Evolutionary conservation across 2,329 filamentous ascomycete species (phyloP).

Genomic region (Colletotrichum viniferum): DNA sequence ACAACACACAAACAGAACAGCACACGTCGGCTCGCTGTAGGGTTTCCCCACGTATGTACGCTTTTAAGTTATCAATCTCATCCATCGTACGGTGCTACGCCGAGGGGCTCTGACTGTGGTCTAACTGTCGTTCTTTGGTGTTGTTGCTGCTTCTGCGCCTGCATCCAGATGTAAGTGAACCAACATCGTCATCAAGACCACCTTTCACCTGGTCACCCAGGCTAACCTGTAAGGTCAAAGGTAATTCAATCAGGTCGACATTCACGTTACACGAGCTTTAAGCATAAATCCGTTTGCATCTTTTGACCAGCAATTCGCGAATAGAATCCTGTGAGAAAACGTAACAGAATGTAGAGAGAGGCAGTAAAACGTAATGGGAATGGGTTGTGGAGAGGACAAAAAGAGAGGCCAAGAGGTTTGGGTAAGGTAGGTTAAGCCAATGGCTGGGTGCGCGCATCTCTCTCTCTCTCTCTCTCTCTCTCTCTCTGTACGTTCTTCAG

Average conservation of each 20-base stretch:
- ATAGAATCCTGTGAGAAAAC: neutral
- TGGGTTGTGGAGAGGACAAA: neutral
- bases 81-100: neutral
- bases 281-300: neutral
- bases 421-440: neutral
- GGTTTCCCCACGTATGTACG: neutral
- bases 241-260: neutral
- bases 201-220: neutral
- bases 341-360: neutral
- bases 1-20: neutral
- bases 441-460: neutral
- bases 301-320: neutral
- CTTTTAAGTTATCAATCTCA: slow-evolving; percentile 4
- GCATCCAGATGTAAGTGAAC: neutral
- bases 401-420: neutral
- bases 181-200: neutral
- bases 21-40: neutral
- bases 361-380: neutral
- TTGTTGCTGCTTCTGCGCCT: neutral
- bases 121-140: neutral
- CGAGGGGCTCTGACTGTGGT: neutral
- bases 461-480: neutral
- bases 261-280: neutral
- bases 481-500: neutral
- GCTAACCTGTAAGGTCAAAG: neutral